phyloP scores from a whole-genome alignment of 2,329 filamentous ascomycete species.

The Fusarium falciforme region DNA sequence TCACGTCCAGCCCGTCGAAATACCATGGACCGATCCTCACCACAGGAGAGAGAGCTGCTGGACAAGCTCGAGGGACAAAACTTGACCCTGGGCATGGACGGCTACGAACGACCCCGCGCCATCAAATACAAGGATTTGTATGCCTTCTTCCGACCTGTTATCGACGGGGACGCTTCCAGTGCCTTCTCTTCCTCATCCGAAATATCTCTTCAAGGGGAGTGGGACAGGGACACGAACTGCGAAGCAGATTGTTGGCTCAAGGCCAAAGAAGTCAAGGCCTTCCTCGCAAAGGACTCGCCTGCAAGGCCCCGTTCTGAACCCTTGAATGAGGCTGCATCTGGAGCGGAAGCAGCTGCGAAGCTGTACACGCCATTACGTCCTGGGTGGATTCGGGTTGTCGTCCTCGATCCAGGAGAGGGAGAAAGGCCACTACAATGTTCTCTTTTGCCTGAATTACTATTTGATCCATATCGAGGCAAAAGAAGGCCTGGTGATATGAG shows the following conservation, averaged over 20 bases:
- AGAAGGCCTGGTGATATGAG: not conserved
- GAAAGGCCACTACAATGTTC: not conserved
- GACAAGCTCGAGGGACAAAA: not conserved
- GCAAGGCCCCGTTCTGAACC: not conserved
- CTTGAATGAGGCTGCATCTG: not conserved
- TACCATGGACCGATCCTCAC: not conserved
- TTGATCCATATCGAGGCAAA: not conserved
- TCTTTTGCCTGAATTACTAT: not conserved
- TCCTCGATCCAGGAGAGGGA: not conserved
- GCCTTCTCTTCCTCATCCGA: not conserved
- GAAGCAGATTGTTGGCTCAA: not conserved
- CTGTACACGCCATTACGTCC: not conserved
- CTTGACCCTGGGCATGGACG: not conserved
- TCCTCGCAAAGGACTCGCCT: not conserved
- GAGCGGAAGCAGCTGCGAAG: not conserved
- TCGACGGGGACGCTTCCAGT: not conserved
- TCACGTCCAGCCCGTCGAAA: not conserved
- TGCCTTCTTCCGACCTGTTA: not conserved
- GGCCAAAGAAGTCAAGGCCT: not conserved
- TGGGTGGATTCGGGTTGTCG: not conserved
- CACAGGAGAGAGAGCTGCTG: not conserved
- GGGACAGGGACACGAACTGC: not conserved
- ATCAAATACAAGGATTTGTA: not conserved
- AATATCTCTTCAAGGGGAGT: not conserved
- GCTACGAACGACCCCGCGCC: not conserved